A percentile compares a stretch with the other conserved stretches of the same genome.
phyloP scores from a whole-genome alignment of 2,329 filamentous ascomycete genomes.

The Pestalotiopsis sp. region DNA sequence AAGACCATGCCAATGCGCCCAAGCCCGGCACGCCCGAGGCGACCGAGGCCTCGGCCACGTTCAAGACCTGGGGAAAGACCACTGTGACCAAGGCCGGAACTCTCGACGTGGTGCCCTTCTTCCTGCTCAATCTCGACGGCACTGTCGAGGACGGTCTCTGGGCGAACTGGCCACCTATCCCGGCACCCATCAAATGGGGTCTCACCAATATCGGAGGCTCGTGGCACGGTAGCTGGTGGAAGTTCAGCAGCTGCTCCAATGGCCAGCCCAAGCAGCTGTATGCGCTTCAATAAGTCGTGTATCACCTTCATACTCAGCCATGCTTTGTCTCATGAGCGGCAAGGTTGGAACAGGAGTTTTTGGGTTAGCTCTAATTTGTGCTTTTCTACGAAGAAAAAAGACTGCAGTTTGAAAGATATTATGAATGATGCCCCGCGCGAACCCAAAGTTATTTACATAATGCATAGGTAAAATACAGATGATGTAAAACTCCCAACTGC shows the following conservation, averaged over 20 bases:
- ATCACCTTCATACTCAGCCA: background rate
- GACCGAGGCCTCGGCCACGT: constrained; percentile 46
- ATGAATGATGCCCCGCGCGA: constrained; percentile 1
- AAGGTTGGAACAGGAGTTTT: background rate
- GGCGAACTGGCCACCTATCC: constrained; percentile 66
- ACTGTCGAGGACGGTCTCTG: constrained; percentile 60
- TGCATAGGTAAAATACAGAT: constrained; percentile 4
- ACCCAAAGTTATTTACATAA: constrained; percentile 3
- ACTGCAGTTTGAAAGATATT: constrained; percentile 4
- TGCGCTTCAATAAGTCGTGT: constrained; percentile 38
- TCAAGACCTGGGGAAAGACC: constrained; percentile 63
- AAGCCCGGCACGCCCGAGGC: constrained; percentile 44
- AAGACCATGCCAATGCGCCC: constrained; percentile 52
- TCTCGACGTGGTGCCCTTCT: constrained; percentile 63
- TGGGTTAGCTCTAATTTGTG: background rate
- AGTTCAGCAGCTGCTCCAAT: constrained; percentile 60
- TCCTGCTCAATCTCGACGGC: constrained; percentile 62
- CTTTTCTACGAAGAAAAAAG: background rate
- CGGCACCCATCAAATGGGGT: constrained; percentile 58
- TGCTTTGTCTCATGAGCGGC: background rate
- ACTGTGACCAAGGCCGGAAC: constrained; percentile 62
- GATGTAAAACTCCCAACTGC: background rate
- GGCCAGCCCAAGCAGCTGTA: constrained; percentile 56
- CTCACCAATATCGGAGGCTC: constrained; percentile 59
- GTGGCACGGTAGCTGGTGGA: constrained; percentile 60